Base-by-base conservation (phyloP, 176 grass and related monocot species). In the Alloteropsis semialata region DNA sequence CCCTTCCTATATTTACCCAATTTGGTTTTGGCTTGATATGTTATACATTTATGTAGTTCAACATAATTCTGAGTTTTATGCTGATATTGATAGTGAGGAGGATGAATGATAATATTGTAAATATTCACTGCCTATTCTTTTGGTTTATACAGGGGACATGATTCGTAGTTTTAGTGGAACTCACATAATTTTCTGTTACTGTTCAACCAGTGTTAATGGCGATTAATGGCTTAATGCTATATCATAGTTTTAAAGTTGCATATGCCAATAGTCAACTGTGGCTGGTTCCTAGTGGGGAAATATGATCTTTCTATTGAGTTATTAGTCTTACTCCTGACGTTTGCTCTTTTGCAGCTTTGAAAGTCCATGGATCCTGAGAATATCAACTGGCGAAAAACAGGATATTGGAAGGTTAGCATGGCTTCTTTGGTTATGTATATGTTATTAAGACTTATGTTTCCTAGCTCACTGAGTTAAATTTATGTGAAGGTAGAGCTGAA, bases 351-450 rank as follows among this genome's bases (percentile, higher is more conserved):
- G 29, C 76, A 93, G 90, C 56, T 95, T 95, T 88, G 90, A 93
- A 78, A 77, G 72, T 53, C 84, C 76, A n/a, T 95, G 89, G 96
- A 77, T 91, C 55, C 67, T 95, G 67, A 92, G 72, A 53, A 85
- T 83, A 70, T 86, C 76, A 87, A 89, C 87, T 82, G 88, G 96
- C 49, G 56, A 91, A 41, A 84, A 91, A 56, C 87, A 65, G 48
- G 73, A 86, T 42, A 68, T 75, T 77, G 68, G 77, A 70, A 88
- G 96, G 92, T 98, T 84, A 76, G 70, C 79, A 21, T 70, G 54
- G 44, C 68, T 74, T 74, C 54, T 55, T 78, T 70, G 72, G 11
- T 85, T 80, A 33, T 30, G 16, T 83, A n/a, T 29, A 1, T 79
- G 22, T 41, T 70, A 17, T 41, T 70, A 17, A 38, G 57, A 68